Percentiles rank a stretch among this genome's conserved stretches.
Evolutionary conservation across 2,329 filamentous ascomycete genomes (phyloP).

Genomic region (Ophiocordyceps camponoti-floridani): DNA sequence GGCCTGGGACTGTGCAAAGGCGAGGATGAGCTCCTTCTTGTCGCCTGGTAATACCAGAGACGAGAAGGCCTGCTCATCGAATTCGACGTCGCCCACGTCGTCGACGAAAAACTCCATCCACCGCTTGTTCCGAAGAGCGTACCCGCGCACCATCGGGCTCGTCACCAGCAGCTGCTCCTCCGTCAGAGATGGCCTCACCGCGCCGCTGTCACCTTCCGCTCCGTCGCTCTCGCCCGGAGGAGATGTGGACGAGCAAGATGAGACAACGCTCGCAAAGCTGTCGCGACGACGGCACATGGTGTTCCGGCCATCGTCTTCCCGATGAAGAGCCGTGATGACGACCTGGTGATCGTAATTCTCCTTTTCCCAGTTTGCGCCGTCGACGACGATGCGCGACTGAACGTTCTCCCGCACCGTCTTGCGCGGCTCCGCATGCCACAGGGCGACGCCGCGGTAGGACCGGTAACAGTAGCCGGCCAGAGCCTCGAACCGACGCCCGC

Average conservation of each 20-base stretch:
- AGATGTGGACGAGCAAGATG: background rate
- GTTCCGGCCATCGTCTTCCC: background rate
- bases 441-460: slow-evolving; percentile 21
- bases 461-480: slow-evolving; percentile 30
- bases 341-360: slow-evolving; percentile 10
- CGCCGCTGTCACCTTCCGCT: slow-evolving; percentile 1
- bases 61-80: slow-evolving; percentile 29
- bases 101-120: slow-evolving; percentile 32
- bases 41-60: slow-evolving; percentile 28
- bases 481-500: slow-evolving; percentile 25
- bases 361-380: slow-evolving; percentile 14
- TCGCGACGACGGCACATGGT: background rate
- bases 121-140: slow-evolving; percentile 26
- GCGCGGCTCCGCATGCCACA: slow-evolving; percentile 8
- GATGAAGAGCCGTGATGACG: slow-evolving; percentile 3
- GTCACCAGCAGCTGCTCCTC: slow-evolving; percentile 23
- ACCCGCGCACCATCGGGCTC: slow-evolving; percentile 24
- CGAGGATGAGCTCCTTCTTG: slow-evolving; percentile 31
- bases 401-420: slow-evolving; percentile 11
- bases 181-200: slow-evolving; percentile 12
- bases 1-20: slow-evolving; percentile 28
- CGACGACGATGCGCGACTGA: slow-evolving; percentile 13
- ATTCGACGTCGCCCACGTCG: slow-evolving; percentile 23
- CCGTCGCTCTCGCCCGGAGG: background rate
- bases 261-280: background rate